These are phyloP conservation scores for Plasmopara viticola DNA, from an alignment of 352 stramenopile genomes.

Conservation along the genomic window DNA sequence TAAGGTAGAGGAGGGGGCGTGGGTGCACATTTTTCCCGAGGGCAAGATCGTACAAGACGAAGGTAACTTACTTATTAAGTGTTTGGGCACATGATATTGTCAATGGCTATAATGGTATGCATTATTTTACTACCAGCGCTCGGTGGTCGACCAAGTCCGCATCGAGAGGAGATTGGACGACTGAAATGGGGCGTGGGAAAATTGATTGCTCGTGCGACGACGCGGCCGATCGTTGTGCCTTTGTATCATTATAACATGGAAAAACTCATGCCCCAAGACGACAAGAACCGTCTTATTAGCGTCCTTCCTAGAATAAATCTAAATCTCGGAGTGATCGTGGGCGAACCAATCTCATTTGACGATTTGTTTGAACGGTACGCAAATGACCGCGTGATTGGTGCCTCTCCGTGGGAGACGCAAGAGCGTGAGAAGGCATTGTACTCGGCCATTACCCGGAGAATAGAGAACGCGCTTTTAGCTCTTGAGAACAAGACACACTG, in stretches of 20 bases:
- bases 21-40: constrained; percentile 87
- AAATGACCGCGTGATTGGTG: constrained; percentile 37
- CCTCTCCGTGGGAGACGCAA: constrained; percentile 49
- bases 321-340: constrained; percentile 53
- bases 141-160: constrained; percentile 53
- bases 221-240: constrained; percentile 70
- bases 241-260: constrained; percentile 88
- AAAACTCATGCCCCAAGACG: constrained; percentile 79
- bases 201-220: constrained; percentile 67
- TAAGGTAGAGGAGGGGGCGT: constrained; percentile 67
- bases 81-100: not conserved
- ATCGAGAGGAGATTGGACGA: constrained; percentile 63
- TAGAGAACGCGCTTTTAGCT: constrained; percentile 68
- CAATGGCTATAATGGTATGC: not conserved
- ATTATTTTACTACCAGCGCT: constrained; percentile 31
- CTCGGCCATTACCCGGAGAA: constrained; percentile 79
- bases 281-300: constrained; percentile 62
- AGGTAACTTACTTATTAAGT: constrained; percentile 19
- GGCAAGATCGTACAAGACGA: constrained; percentile 73
- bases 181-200: constrained; percentile 87
- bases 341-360: constrained; percentile 75
- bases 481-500: constrained; percentile 36
- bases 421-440: constrained; percentile 67
- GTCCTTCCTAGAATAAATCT: constrained; percentile 48
- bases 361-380: constrained; percentile 68